A percentile compares a stretch with the other conserved stretches of the same genome.
phyloP scores from a whole-genome alignment of 1,284 basidiomycete species.

The Flammula alnicola region DNA sequence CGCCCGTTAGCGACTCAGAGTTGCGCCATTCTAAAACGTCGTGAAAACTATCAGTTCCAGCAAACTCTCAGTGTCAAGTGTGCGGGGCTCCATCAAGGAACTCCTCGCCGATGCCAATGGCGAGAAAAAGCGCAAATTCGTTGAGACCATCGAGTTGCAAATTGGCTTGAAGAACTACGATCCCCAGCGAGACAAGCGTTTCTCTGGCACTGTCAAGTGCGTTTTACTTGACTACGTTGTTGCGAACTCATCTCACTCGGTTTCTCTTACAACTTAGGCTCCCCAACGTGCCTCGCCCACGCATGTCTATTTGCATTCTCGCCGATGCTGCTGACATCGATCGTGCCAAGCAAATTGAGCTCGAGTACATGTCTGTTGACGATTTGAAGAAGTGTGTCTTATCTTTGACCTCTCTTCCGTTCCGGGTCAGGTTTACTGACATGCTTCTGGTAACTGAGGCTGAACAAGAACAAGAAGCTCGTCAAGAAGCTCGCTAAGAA shows the following conservation, averaged over 20 bases:
- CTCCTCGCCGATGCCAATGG: conserved; percentile 54
- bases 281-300: conserved; percentile 95
- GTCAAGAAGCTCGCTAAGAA: conserved; percentile 99
- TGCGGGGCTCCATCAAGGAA: conserved; percentile 94
- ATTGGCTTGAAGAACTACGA: conserved; percentile 99
- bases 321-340: conserved; percentile 99
- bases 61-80: conserved; percentile 97
- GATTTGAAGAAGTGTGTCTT: conserved; percentile 92
- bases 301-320: conserved; percentile 99
- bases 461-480: conserved; percentile 99
- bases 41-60: conserved; percentile 17
- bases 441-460: conserved; percentile 58
- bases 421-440: neutral
- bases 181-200: conserved; percentile 94
- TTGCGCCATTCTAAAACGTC: neutral
- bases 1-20: neutral
- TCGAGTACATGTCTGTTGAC: conserved; percentile 99
- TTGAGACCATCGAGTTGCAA: conserved; percentile 90
- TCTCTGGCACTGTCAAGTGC: conserved; percentile 96
- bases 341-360: conserved; percentile 95
- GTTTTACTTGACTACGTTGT: conserved; percentile 23
- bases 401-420: neutral
- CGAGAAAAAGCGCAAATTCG: conserved; percentile 89
- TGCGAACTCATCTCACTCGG: neutral
- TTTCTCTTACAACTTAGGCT: conserved; percentile 58